Conservation (phyloP, 352 stramenopile genomes). For the Globisporangium spinosum region DNA sequence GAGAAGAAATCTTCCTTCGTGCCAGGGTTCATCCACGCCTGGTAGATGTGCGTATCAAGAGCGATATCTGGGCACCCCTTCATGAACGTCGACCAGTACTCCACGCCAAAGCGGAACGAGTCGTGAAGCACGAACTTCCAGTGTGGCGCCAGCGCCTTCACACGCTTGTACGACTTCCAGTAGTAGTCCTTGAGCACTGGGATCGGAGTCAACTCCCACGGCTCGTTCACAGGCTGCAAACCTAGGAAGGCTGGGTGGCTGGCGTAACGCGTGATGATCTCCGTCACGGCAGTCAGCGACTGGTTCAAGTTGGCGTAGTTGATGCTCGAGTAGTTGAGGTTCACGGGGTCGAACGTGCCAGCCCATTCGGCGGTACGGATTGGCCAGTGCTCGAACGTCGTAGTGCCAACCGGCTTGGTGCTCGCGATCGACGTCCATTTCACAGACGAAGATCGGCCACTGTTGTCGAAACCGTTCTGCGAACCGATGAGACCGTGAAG, state of each 20-base stretch:
- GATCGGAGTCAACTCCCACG: constrained; percentile 93
- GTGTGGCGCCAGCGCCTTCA: constrained; percentile 88
- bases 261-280: constrained; percentile 89
- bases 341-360: constrained; percentile 84
- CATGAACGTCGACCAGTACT: constrained; percentile 75
- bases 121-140: constrained; percentile 97
- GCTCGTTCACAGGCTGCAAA: constrained; percentile 94
- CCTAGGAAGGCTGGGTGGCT: constrained; percentile 87
- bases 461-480: constrained; percentile 97
- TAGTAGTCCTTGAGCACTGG: constrained; percentile 93
- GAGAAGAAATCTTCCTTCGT: constrained; percentile 83
- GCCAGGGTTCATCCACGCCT: constrained; percentile 76
- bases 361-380: constrained; percentile 90
- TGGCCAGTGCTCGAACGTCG: constrained; percentile 92
- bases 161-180: constrained; percentile 94
- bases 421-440: constrained; percentile 86
- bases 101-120: constrained; percentile 89
- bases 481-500: constrained; percentile 91
- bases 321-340: constrained; percentile 87
- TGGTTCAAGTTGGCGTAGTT: constrained; percentile 92
- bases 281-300: constrained; percentile 85
- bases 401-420: constrained; percentile 71
- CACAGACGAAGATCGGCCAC: constrained; percentile 80
- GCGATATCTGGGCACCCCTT: constrained; percentile 89
- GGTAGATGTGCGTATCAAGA: constrained; percentile 96